Evolutionary conservation across 352 stramenopile species (phyloP), one percentile per base, ranked within the genome.

Genomic region (Phytophthora hibernalis): DNA sequence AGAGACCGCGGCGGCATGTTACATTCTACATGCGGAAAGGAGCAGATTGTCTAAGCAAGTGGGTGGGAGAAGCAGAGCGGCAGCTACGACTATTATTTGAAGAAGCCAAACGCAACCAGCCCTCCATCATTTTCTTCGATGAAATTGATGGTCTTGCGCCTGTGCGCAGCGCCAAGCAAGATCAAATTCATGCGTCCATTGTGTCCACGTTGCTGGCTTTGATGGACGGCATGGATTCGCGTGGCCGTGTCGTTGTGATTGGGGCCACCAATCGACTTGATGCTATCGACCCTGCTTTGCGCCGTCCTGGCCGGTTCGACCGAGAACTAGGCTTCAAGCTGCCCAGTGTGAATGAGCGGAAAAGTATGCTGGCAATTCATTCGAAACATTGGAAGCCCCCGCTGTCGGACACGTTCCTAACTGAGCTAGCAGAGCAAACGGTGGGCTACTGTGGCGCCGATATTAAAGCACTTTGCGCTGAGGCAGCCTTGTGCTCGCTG

Each of bases 191-290:
- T 66, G 89, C 89, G 5, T 97, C 88, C 2, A 97, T 98, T 33
- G 91, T 98, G 24, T 98, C 93, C 5, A 98, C 93, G 3, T 68
- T 98, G 58, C 71, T 98, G 15, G 93, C 93, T 24, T 73, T 98
- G 18, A 98, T 98, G 92, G 93, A 98, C 51, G 93, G 93, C 6
- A 89, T 96, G 70, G 85, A 95, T 56, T 78, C 78, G 0, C 85
- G 88, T 16, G 86, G 85, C 48, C 94, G 96, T 26, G 96, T 99
- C 1, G 84, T 99, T 22, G 96, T 99, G n/a, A 95, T 99, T 56
- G 98, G 91, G 15, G 98, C 98, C 5, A 99, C 98, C 0, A 99
- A 99, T 67, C 86, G 97, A n/a, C 81, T 98, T 7, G 92, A 97
- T 72, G 90, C 90, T 3, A 95, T 99, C 35, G 97, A 99, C 73